Conservation (phyloP, 305 asterid species). For the Fraxinus ornus region DNA sequence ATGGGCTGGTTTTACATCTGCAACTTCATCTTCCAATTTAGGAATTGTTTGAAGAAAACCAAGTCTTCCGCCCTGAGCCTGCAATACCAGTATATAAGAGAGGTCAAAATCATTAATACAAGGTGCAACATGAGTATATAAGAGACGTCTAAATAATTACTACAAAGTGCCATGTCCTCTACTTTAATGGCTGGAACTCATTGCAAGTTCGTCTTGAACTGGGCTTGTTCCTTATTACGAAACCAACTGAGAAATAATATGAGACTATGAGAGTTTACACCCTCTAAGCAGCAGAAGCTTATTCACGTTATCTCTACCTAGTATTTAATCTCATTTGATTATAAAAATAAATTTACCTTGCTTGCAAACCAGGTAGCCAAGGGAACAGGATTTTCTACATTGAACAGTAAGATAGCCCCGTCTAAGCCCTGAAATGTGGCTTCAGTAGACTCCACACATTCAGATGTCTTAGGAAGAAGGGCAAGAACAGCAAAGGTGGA, state of each 20-base stretch:
- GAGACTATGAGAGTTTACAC: not conserved
- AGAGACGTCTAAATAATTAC: not conserved
- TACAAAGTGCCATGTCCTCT: conserved; percentile 1
- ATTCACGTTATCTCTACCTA: not conserved
- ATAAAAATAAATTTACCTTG: conserved; percentile 49
- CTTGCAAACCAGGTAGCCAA: conserved; percentile 65
- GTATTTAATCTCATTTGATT: not conserved
- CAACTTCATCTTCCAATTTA: conserved; percentile 28
- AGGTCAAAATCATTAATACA: not conserved
- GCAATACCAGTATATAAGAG: conserved; percentile 20
- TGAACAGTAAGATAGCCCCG: conserved; percentile 65
- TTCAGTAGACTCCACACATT: conserved; percentile 27
- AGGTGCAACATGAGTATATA: not conserved
- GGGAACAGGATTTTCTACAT: conserved; percentile 63
- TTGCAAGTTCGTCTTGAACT: not conserved
- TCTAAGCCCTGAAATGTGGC: conserved; percentile 34
- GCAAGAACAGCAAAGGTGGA: conserved; percentile 77
- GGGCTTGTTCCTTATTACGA: not conserved
- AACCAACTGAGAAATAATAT: not conserved
- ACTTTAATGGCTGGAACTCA: not conserved
- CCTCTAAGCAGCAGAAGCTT: not conserved
- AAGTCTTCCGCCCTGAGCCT: conserved; percentile 74
- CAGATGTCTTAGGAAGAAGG: conserved; percentile 36
- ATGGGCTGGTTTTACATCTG: conserved; percentile 32
- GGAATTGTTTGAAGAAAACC: conserved; percentile 44